A percentile compares a stretch with the other conserved stretches of the same genome.
phyloP scores from a whole-genome alignment of 495 filamentous ascomycete species.

The Aspergillus steynii region DNA sequence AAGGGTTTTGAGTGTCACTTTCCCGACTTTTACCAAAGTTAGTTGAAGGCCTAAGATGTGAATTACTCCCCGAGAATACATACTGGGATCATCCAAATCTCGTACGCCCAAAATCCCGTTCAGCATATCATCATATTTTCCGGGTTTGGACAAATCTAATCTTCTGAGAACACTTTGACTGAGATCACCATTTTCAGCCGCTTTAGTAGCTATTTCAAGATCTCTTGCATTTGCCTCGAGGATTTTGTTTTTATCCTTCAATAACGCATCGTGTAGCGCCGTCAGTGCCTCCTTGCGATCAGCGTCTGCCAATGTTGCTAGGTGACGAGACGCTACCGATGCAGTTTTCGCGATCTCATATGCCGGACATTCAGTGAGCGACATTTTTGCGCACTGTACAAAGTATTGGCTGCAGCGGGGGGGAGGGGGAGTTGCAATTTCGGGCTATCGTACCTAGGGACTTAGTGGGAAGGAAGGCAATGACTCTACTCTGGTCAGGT shows the following conservation, averaged over 20 bases:
- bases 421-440: too few relatives aligned
- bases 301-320: slow-evolving; percentile 62
- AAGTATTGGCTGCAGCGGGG: background rate
- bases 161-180: slow-evolving; percentile 88
- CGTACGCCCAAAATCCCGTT: slow-evolving; percentile 91
- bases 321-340: slow-evolving; percentile 66
- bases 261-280: slow-evolving; percentile 72
- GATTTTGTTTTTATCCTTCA: slow-evolving; percentile 67
- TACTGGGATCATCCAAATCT: slow-evolving; percentile 84
- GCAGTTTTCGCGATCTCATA: slow-evolving; percentile 65
- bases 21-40: slow-evolving; percentile 65
- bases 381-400: slow-evolving; percentile 50
- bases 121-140: slow-evolving; percentile 98
- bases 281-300: slow-evolving; percentile 83
- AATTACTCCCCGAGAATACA: slow-evolving; percentile 23
- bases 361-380: slow-evolving; percentile 71
- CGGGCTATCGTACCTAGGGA: too few relatives aligned
- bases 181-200: slow-evolving; percentile 70
- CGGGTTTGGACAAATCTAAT: slow-evolving; percentile 77
- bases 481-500: too few relatives aligned
- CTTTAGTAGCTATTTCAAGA: slow-evolving; percentile 68
- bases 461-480: background rate
- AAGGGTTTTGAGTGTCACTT: slow-evolving; percentile 75
- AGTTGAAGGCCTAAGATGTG: slow-evolving; percentile 7
- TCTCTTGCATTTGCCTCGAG: slow-evolving; percentile 84